Base-by-base conservation (phyloP, 139 green algal genomes). In the Chlorella sp. region DNA sequence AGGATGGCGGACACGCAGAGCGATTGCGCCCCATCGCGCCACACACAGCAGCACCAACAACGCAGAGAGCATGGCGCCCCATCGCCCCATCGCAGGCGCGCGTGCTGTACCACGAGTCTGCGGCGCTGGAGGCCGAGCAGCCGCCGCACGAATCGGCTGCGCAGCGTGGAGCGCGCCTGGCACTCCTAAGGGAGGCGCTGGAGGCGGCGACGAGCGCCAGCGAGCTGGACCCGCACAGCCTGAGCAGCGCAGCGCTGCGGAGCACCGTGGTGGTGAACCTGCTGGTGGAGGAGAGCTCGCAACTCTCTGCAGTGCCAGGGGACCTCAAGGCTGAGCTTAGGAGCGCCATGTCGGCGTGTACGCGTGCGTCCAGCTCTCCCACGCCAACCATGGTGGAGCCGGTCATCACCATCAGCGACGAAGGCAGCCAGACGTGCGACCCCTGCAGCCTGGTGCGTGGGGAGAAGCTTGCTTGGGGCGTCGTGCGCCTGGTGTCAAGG, bases 101-200 rank as follows among this genome's bases (percentile, higher is more conserved):
- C 0, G 31, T 91, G 32, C 72, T 89, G 31, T 91, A 89, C 62
- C 86, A 91, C 67, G 86, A 91, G 69, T 81, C 81, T 31, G 81
- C 83, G 2, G 76, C 76, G 4, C 62, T 86, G 30, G 77, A 84
- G 24, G 71, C 42, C 30, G 49, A 67, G 62, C 72, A 74, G 27
- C 22, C 30, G 36, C 49, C 35, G 34, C n/a, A n/a, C n/a, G n/a
- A n/a, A n/a, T n/a, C n/a, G n/a, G n/a, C n/a, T n/a, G n/a, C n/a
- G n/a, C n/a, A n/a, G n/a, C n/a, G n/a, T n/a, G n/a, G n/a, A 36
- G 29, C 49, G 36, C 78, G 86, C 20, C 66, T 88, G 31, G n/a
- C 75, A 34, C 76, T 91, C 42, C 76, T 91, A 31, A 77, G 73
- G 36, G 79, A 82, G 24, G 83, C 83, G 0, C 76, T 86, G 29